Conservation (phyloP, 139 green algal genomes). For the Pleodorina starrii region DNA sequence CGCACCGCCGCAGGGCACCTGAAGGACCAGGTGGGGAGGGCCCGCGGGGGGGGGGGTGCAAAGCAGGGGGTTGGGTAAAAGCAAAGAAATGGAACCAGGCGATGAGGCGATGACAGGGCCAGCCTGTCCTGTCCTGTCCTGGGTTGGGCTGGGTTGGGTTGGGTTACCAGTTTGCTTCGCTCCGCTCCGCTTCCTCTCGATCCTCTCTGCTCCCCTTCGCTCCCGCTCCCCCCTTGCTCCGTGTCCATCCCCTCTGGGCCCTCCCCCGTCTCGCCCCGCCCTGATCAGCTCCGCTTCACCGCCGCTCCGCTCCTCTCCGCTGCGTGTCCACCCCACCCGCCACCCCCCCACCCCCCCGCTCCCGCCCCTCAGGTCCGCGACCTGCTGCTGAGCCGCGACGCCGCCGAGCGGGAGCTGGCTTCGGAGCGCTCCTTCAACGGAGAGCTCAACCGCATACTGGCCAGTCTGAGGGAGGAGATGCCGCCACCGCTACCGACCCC, state of each 20-base stretch:
- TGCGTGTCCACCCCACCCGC: background rate
- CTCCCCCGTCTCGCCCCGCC: background rate
- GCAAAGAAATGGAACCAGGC: background rate
- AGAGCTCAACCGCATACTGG: conserved; percentile 44
- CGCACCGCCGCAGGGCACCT: background rate
- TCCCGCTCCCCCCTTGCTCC: background rate
- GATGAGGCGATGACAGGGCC: background rate
- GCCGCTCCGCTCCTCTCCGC: background rate
- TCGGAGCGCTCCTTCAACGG: conserved; percentile 47
- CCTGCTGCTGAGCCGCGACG: conserved; percentile 34
- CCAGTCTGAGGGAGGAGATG: background rate
- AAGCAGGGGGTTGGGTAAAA: background rate
- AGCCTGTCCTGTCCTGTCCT: no score
- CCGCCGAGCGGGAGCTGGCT: conserved; percentile 40
- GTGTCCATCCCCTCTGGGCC: background rate
- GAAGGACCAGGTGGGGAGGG: conserved; percentile 26
- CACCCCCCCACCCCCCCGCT: background rate
- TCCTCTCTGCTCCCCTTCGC: background rate
- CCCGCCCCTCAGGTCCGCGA: conserved; percentile 7
- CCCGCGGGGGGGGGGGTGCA: no score
- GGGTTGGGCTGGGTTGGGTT: no score
- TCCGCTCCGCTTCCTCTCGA: background rate
- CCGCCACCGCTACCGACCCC: no score
- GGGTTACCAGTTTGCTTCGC: no score
- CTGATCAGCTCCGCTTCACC: background rate